Percentiles rank a stretch among this genome's conserved stretches.
Conservation (phyloP, 768 basidiomycete genomes). For the Kwoniella bestiolae region DNA sequence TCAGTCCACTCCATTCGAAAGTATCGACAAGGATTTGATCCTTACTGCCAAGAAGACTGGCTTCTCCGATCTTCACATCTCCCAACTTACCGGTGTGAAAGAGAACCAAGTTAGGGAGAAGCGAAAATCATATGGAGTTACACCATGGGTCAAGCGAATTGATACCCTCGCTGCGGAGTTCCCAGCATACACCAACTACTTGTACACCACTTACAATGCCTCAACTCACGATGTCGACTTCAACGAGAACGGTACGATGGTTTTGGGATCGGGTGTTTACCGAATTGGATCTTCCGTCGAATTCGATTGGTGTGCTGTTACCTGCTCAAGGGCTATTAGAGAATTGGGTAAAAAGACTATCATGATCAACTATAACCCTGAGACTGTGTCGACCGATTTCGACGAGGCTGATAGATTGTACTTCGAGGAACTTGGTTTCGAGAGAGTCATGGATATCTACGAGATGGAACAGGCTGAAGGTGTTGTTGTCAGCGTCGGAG, state of each 20-base stretch:
- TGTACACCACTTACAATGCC: constrained; percentile 99
- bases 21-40: constrained; percentile 77
- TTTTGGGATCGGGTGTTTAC: constrained; percentile 96
- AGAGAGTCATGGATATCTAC: constrained; percentile 99
- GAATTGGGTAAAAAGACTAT: constrained; percentile 92
- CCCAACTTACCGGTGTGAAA: constrained; percentile 71
- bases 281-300: constrained; percentile 98
- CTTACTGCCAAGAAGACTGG: constrained; percentile 88
- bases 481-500: constrained; percentile 95
- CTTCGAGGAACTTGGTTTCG: constrained; percentile 97
- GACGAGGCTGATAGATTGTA: constrained; percentile 99
- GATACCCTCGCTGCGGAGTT: constrained; percentile 98
- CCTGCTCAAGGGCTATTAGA: constrained; percentile 88
- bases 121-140: constrained; percentile 84
- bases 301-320: constrained; percentile 99
- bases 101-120: constrained; percentile 80
- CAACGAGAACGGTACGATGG: constrained; percentile 98
- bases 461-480: constrained; percentile 91
- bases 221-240: constrained; percentile 94
- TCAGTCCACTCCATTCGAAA: constrained; percentile 70
- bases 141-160: constrained; percentile 98
- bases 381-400: constrained; percentile 98
- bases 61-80: constrained; percentile 91
- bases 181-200: constrained; percentile 98
- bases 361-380: constrained; percentile 99